Base-by-base conservation (phyloP, 495 filamentous ascomycete species). In the Aspergillus campestris region DNA sequence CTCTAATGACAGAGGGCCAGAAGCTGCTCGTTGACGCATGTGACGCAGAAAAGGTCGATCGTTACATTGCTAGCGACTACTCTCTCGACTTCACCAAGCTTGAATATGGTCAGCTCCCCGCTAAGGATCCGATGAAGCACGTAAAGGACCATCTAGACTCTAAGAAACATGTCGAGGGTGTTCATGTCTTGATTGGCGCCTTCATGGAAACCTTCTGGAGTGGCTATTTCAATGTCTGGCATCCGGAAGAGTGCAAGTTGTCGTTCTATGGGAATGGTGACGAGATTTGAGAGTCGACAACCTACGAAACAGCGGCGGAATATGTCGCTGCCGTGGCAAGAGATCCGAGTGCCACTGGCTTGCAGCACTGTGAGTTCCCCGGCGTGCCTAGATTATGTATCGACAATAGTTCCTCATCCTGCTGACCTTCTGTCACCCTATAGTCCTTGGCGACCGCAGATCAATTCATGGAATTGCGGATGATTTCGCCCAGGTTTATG, bases 21-120 rank as follows among this genome's bases (percentile, higher is more conserved):
- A 67, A 68, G 33, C 31, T 51, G 0, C 60, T 70, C 38, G 57
- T 72, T 42, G 67, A 72, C 44, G 60, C 66, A 8, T 68, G 60
- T 43, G 58, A 59, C 27, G 55, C 46, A 1, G 61, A 62, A 28
- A 48, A 54, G 11, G 62, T 69, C 12, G 54, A 62, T 3, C 53
- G 65, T 7, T 70, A 65, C 44, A 57, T 72, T 8, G 66, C 67
- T 7, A 57, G 55, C 35, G 69, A 72, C 49, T 72, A 55, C 47
- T 42, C 47, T 7, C 12, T 72, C 5, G 64, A 72, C 48, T 70
- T 59, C 45, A 50, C 51, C 27, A 59, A 55, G 32, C 49, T 72
- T 4, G 40, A 57, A 41, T 49, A 56, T 3, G 67, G 68, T 9
- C 45, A 66, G 12, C 48, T 58, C 6, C 59, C 58, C 13, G 37